Evolutionary conservation across 1,284 basidiomycete species (phyloP).

Genomic region (Lentinus polychrous): DNA sequence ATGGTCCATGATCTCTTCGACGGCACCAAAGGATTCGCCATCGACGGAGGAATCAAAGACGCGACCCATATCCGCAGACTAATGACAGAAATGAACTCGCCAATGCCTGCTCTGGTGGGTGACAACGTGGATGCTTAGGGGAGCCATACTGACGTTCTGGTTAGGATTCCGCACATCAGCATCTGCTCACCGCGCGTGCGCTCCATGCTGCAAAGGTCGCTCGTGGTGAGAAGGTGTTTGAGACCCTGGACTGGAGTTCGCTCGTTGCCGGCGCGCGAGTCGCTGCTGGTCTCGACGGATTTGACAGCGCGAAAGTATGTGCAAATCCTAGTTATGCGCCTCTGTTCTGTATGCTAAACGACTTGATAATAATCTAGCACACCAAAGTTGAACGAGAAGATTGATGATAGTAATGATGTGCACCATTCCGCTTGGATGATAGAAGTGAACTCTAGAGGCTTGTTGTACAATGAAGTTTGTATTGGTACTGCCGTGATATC

Average conservation of each 20-base stretch:
- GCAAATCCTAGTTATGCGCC: neutral
- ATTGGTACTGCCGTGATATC: too few species aligned
- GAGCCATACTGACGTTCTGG: neutral
- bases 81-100: conserved; percentile 60
- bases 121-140: neutral
- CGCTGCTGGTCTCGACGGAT: conserved; percentile 59
- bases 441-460: too few species aligned
- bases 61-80: conserved; percentile 61
- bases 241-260: conserved; percentile 67
- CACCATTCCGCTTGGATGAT: too few species aligned
- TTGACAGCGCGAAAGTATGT: conserved; percentile 39
- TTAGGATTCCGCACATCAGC: conserved; percentile 66
- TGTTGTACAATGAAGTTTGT: too few species aligned
- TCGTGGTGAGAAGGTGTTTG: conserved; percentile 40
- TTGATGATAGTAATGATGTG: neutral
- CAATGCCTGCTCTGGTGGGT: conserved; percentile 63
- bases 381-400: conserved; percentile 15
- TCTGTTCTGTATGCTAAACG: neutral
- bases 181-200: conserved; percentile 74
- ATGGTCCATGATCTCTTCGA: conserved; percentile 73
- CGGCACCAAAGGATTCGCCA: conserved; percentile 74
- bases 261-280: conserved; percentile 63
- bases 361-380: conserved; percentile 9
- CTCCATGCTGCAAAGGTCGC: conserved; percentile 44
- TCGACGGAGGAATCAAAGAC: conserved; percentile 87